Base-by-base conservation (phyloP, 371 early-diverging fungal genomes). In the Nematocida sp. region DNA sequence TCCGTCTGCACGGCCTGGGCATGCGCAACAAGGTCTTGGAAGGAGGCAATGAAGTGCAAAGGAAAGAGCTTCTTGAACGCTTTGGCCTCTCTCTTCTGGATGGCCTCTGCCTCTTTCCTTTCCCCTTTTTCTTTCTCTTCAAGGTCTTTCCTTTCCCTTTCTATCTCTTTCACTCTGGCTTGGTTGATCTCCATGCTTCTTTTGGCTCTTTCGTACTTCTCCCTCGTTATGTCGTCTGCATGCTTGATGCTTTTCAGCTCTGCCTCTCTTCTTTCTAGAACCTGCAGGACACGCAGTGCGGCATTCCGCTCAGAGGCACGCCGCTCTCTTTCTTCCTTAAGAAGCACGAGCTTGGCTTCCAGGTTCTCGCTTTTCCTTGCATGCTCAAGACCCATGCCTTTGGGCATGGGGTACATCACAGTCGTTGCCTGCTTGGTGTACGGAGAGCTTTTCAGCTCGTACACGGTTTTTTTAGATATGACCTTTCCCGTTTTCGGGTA, bases 401-500 rank as follows among this genome's bases (percentile, higher is more conserved):
- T 75, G 25, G 48, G 5, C 25, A 57, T 77, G 27, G 81, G 50
- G 29, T 51, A 41, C 38, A 45, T 60, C 29, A 48, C 36, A 2
- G 58, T 62, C 50, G 78, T 75, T 8, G 67, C 79, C 15, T 76
- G 66, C 11, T 23, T 63, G 11, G 79, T 80, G 54, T 84, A 83
- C 55, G 34, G 65, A 32, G 76, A 79, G 56, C 78, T 76, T 55
- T 79, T 80, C n/a, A 81, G 77, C 52, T 82, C 83, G 46, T 80
- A 37, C 48, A 76, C 78, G 58, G 53, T 77, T 31, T 70, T 64
- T 25, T 79, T 77, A 15, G 75, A 58, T 15, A 77, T 80, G 40
- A 81, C 78, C 62, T 75, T 76, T 53, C 51, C 77, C 15, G 79
- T 50, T 36, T 67, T 55, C 27, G 7, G 76, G 32, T 76, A 40